Conservation (phyloP, 2,329 filamentous ascomycete species). For the Zasmidium citrigriseum region DNA sequence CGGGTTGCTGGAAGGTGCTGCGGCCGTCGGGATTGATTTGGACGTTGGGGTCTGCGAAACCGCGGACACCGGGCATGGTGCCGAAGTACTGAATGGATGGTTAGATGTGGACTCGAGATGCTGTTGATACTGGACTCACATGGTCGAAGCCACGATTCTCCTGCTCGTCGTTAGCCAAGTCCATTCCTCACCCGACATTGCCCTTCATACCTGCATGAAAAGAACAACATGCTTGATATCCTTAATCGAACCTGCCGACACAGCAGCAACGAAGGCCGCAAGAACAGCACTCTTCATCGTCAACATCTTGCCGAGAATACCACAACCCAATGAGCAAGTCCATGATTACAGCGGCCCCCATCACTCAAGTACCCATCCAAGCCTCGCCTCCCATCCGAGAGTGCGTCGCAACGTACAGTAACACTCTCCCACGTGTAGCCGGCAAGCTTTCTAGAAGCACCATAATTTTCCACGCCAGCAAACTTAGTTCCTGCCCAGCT, state of each 20-base stretch:
- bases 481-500: slow-evolving; percentile 1
- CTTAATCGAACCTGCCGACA: background rate
- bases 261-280: background rate
- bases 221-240: slow-evolving; percentile 5
- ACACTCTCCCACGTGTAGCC: background rate
- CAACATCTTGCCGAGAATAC: background rate
- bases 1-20: slow-evolving; percentile 2
- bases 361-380: background rate
- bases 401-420: background rate
- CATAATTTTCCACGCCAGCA: background rate
- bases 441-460: background rate
- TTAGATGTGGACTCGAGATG: too few relatives aligned
- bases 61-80: slow-evolving; percentile 8
- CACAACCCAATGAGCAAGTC: background rate
- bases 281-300: background rate
- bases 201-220: background rate
- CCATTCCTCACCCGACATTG: background rate
- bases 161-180: background rate
- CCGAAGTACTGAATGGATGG: slow-evolving; percentile 7
- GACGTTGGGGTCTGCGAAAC: slow-evolving; percentile 53
- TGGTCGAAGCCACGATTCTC: slow-evolving; percentile 4
- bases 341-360: background rate
- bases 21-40: slow-evolving; percentile 20
- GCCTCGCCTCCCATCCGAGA: background rate
- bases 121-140: too few relatives aligned